A percentile compares a stretch with the other conserved stretches of the same genome.
Conservation (phyloP, 2,329 filamentous ascomycete species). For the Gaeumannomyces sp. region DNA sequence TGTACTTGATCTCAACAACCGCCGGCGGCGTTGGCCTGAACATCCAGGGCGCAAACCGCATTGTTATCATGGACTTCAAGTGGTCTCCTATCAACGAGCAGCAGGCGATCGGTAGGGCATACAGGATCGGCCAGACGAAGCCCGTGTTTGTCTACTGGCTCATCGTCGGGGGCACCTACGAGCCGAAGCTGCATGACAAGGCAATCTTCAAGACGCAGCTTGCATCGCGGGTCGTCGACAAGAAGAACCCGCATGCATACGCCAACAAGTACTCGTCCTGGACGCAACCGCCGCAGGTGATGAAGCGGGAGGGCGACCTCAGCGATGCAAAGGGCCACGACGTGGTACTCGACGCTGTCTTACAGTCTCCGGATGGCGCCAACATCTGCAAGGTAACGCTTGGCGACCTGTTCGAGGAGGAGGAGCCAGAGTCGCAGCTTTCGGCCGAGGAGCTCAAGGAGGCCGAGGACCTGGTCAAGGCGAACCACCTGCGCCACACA, state of each 20-base stretch:
- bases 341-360: conserved; percentile 45
- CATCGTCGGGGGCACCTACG: conserved; percentile 70
- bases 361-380: conserved; percentile 29
- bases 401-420: conserved; percentile 67
- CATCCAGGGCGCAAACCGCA: conserved; percentile 74
- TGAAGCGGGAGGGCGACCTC: conserved; percentile 44
- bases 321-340: conserved; percentile 47
- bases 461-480: conserved; percentile 35
- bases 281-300: conserved; percentile 50
- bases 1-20: conserved; percentile 77
- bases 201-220: conserved; percentile 79
- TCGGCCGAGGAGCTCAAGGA: conserved; percentile 55
- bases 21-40: conserved; percentile 83
- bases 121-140: conserved; percentile 77
- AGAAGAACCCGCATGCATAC: conserved; percentile 66
- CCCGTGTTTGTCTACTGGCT: conserved; percentile 81
- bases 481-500: conserved; percentile 16
- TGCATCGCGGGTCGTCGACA: conserved; percentile 73
- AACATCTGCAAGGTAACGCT: conserved; percentile 53
- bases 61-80: conserved; percentile 77
- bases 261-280: conserved; percentile 52
- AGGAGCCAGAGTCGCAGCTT: conserved; percentile 54
- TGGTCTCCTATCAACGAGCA: conserved; percentile 79
- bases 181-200: conserved; percentile 66
- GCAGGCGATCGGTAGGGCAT: conserved; percentile 81